phyloP scores from a whole-genome alignment of 148 eudicot species.

The Camellia sinensis region DNA sequence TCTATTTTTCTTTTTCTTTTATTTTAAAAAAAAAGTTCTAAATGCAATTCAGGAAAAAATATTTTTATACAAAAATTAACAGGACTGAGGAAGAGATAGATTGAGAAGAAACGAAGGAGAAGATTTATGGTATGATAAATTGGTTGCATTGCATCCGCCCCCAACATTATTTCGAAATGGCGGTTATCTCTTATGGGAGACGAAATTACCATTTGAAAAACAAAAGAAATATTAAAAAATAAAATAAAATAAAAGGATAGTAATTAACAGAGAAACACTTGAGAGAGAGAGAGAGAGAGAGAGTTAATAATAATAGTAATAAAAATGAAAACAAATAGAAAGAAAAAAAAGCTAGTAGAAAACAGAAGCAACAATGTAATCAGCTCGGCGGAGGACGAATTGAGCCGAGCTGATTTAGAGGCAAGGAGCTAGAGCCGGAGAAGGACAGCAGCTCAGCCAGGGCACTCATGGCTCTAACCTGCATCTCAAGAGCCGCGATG shows the following conservation, averaged over 20 bases:
- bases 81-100: neutral
- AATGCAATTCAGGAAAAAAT: too few relatives aligned
- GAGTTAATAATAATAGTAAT: too few relatives aligned
- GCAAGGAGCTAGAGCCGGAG: conserved; percentile 14
- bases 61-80: too few relatives aligned
- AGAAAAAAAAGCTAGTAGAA: neutral
- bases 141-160: neutral
- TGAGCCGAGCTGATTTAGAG: conserved; percentile 19
- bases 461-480: conserved; percentile 65
- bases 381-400: conserved; percentile 17
- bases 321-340: neutral
- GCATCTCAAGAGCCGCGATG: conserved; percentile 88
- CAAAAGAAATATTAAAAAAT: neutral
- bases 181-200: neutral
- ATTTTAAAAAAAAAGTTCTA: too few relatives aligned
- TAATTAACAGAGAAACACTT: conserved; percentile 5
- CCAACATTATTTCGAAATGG: neutral
- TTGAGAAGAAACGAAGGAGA: too few relatives aligned
- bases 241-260: neutral
- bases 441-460: conserved; percentile 47
- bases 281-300: conserved; percentile 2
- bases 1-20: too few relatives aligned
- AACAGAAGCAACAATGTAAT: neutral
- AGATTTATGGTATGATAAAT: neutral
- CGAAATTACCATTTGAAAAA: neutral